phyloP scores from a whole-genome alignment of 805 yeast species.

The Tetrapisispora pingtungensis region DNA sequence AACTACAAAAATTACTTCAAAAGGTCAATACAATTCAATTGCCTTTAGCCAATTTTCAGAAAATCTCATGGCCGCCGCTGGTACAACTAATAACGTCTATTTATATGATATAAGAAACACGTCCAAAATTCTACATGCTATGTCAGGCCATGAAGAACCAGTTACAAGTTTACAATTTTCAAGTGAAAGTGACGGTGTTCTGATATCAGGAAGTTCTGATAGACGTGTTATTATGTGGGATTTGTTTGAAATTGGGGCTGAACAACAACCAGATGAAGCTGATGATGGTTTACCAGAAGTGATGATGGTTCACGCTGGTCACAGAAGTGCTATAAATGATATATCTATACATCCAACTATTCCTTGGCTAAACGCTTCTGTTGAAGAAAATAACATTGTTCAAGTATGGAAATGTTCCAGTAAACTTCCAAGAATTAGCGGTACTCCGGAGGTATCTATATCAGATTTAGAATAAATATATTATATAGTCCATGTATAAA shows the following conservation, averaged over 20 bases:
- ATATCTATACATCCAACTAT: constrained; percentile 54
- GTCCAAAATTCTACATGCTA: constrained; percentile 46
- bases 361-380: constrained; percentile 67
- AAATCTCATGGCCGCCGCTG: constrained; percentile 58
- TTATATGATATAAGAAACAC: constrained; percentile 53
- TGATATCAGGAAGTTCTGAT: constrained; percentile 71
- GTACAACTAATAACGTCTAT: constrained; percentile 55
- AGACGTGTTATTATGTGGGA: constrained; percentile 79
- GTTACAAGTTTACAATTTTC: constrained; percentile 70
- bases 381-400: constrained; percentile 36
- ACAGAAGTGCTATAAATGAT: constrained; percentile 67
- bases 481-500: background rate
- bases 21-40: constrained; percentile 46
- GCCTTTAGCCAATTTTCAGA: constrained; percentile 55
- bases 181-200: constrained; percentile 63
- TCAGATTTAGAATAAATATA: constrained; percentile 6
- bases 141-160: constrained; percentile 71
- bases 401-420: constrained; percentile 37
- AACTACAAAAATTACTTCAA: constrained; percentile 15
- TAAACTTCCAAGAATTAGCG: constrained; percentile 27
- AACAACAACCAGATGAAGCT: constrained; percentile 76
- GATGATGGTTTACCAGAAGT: constrained; percentile 88
- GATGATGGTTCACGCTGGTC: constrained; percentile 89
- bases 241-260: constrained; percentile 66
- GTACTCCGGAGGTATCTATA: constrained; percentile 11